Evolutionary conservation across 371 early-diverging fungal species (phyloP).

Genomic region (Mucor circinelloides): DNA sequence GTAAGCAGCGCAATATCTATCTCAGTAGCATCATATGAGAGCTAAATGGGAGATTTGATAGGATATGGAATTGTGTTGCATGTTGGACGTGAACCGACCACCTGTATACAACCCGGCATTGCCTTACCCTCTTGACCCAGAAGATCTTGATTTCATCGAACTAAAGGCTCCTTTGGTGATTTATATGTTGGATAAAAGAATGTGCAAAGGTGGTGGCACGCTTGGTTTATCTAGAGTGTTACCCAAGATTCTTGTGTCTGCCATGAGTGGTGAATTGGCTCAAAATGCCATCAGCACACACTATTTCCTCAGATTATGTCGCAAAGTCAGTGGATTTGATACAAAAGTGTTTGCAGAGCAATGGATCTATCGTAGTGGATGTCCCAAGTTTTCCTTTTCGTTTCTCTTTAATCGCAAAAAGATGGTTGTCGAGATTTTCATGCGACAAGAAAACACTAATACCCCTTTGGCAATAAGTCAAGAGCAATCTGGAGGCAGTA

Average conservation of each 20-base stretch:
- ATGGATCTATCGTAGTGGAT: slow-evolving; percentile 90
- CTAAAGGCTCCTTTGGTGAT: slow-evolving; percentile 89
- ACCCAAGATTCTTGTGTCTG: slow-evolving; percentile 75
- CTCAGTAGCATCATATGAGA: no score
- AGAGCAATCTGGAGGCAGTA: slow-evolving; percentile 1
- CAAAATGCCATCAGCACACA: slow-evolving; percentile 81
- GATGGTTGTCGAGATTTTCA: slow-evolving; percentile 89
- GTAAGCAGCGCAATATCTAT: slow-evolving; percentile 28
- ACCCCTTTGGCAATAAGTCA: slow-evolving; percentile 15
- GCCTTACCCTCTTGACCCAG: slow-evolving; percentile 65
- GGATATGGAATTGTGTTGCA: slow-evolving; percentile 84
- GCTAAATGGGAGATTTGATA: no score
- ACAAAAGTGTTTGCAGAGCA: slow-evolving; percentile 86
- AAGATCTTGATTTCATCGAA: slow-evolving; percentile 78
- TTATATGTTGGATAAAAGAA: slow-evolving; percentile 90
- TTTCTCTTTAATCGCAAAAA: slow-evolving; percentile 92
- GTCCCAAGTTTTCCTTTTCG: slow-evolving; percentile 80
- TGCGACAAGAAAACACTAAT: slow-evolving; percentile 85
- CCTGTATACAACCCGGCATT: slow-evolving; percentile 76
- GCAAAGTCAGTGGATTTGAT: slow-evolving; percentile 82
- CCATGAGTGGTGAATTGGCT: slow-evolving; percentile 81
- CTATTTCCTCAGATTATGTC: slow-evolving; percentile 77
- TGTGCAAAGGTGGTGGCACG: slow-evolving; percentile 82
- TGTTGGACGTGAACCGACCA: slow-evolving; percentile 83
- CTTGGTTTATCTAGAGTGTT: slow-evolving; percentile 81